Base-by-base conservation (phyloP, 192 early-diverging fungal species). In the Rhizoclosmatium globosum region DNA sequence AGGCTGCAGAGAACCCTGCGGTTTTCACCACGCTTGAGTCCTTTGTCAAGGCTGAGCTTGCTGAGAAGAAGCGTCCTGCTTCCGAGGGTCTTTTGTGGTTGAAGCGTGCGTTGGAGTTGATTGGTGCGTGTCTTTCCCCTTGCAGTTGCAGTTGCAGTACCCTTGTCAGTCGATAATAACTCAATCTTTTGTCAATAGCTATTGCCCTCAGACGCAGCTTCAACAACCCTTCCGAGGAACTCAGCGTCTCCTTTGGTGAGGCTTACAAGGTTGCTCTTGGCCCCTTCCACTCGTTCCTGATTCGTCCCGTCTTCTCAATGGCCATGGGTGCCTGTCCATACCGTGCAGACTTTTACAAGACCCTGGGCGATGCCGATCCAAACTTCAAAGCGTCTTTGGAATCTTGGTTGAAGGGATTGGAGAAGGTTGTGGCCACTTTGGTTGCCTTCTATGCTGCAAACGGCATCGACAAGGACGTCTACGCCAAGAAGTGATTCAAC, bases 11-110 rank as follows among this genome's bases (percentile, higher is more conserved):
- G 81, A 89, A 93, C 82, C 92, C 94, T 41, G 84, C 62, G 41
- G 87, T 83, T 59, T 93, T 89, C 78, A 82, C 86, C 23, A 99
- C 96, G 43, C 91, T 99, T 69, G 89, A 99, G 80, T 90, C 92
- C 68, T 89, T 99, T 65, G 87, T 94, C 47, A 81, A 86, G 7
- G 88, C 84, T 11, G 97, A 99, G 84, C 67, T 86, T 2, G 84
- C 77, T n/a, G 92, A 93, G 76, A 93, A 94, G 85, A 94, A 95
- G 84, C 89, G 92, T 79, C 91, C 89, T 11, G 96, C 95, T 61
- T 94, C 95, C 31, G 94, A 96, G 80, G 95, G 94, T 19, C 88
- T 99, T 44, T 87, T 99, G 71, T 99, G 97, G 97, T 90, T 99
- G 56, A 95, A 92, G 78, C 88, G 96, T 43, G 82, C 78, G 11